Evolutionary conservation across 805 yeast genomes (phyloP).

Genomic region (Metschnikowia drakensbergensis): DNA sequence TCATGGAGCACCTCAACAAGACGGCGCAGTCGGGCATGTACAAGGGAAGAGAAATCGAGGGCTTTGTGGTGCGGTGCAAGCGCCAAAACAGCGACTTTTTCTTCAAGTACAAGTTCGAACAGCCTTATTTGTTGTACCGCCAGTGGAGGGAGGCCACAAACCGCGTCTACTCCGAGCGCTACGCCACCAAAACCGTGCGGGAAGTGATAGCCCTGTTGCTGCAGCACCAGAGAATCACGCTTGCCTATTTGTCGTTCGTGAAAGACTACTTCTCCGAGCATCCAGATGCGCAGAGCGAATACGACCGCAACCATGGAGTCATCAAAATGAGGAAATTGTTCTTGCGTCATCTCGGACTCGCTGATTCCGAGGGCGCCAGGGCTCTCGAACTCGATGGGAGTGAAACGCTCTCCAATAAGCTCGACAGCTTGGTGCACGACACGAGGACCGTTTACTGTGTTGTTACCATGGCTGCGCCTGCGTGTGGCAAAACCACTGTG

Average conservation of each 20-base stretch:
- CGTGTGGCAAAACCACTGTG: constrained; percentile 92
- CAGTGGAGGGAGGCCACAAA: constrained; percentile 87
- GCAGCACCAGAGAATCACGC: constrained; percentile 56
- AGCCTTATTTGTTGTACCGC: constrained; percentile 88
- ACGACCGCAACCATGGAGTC: constrained; percentile 60
- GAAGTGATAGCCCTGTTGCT: constrained; percentile 28
- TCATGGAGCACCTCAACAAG: constrained; percentile 51
- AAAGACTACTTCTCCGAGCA: constrained; percentile 50
- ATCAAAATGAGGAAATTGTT: constrained; percentile 69
- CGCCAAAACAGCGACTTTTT: constrained; percentile 49
- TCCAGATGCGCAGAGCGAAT: constrained; percentile 45
- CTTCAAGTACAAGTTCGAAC: constrained; percentile 92
- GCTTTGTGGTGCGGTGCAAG: constrained; percentile 81
- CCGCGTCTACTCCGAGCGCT: constrained; percentile 41
- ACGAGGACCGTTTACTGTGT: constrained; percentile 49
- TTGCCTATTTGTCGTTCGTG: constrained; percentile 67
- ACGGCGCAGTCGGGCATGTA: constrained; percentile 67
- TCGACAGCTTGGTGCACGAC: constrained; percentile 14
- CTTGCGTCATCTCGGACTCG: constrained; percentile 44
- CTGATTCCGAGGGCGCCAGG: constrained; percentile 52
- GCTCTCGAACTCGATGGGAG: constrained; percentile 47
- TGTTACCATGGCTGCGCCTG: constrained; percentile 84
- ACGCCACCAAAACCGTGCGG: constrained; percentile 18
- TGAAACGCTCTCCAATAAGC: constrained; percentile 17
- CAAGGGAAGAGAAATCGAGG: constrained; percentile 75